Percentiles rank a stretch among this genome's conserved stretches.
These are phyloP conservation scores for Podospora sp. DNA, from an alignment of 495 filamentous ascomycete genomes.

Conservation along the genomic window DNA sequence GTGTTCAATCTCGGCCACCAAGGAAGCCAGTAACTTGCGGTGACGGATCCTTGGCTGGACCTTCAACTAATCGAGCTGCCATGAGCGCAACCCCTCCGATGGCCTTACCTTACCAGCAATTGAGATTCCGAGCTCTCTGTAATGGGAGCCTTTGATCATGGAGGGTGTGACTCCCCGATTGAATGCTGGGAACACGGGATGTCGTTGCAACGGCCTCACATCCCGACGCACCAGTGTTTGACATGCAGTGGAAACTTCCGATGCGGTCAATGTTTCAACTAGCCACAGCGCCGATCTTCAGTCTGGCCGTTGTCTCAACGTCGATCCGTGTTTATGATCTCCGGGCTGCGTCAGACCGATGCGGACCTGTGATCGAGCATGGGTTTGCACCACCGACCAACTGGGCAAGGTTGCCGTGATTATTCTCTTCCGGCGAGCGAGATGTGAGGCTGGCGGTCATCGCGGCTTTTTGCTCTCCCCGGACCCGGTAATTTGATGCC, in stretches of 20 bases:
- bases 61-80: no score
- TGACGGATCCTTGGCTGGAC: no score
- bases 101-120: no score
- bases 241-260: background rate
- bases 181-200: background rate
- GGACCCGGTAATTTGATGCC: conserved; percentile 8
- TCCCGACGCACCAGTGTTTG: background rate
- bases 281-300: background rate
- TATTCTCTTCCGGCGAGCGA: background rate
- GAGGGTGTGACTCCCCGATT: background rate
- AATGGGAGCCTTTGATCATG: no score
- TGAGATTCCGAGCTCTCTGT: background rate
- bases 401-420: background rate
- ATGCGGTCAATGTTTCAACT: background rate
- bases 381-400: background rate
- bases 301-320: background rate
- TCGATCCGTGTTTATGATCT: background rate
- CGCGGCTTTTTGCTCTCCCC: background rate
- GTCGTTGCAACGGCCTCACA: background rate
- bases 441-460: background rate
- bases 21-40: no score
- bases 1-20: no score
- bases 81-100: no score
- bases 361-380: background rate
- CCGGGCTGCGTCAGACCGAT: background rate